Percentiles rank a stretch among this genome's conserved stretches.
Conservation (phyloP, 2,329 filamentous ascomycete genomes). For the Claviceps pusilla region DNA sequence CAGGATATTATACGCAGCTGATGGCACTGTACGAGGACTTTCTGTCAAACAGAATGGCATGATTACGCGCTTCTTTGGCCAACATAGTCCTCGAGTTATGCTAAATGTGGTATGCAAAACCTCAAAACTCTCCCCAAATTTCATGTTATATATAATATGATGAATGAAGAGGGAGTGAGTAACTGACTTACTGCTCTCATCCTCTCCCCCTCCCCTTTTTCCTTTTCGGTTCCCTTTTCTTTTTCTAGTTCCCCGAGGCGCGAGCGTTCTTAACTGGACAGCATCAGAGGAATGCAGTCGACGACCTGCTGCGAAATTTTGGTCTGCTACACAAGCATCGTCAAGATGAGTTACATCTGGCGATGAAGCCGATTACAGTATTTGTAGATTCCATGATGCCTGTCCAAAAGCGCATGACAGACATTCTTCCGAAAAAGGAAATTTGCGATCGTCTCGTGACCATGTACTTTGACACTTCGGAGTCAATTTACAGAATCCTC, state of each 20-base stretch:
- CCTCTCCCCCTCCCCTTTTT: no score
- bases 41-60: constrained; percentile 32
- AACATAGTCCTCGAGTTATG: constrained; percentile 36
- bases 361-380: constrained; percentile 36
- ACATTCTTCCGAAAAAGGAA: constrained; percentile 35
- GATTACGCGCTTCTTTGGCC: constrained; percentile 37
- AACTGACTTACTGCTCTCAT: not conserved
- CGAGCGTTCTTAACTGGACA: constrained; percentile 5
- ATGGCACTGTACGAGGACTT: constrained; percentile 33
- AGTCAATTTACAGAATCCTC: constrained; percentile 38
- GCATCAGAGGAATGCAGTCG: constrained; percentile 13
- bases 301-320: constrained; percentile 29
- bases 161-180: not conserved
- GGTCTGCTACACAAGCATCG: constrained; percentile 32
- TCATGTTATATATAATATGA: not conserved
- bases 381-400: constrained; percentile 46
- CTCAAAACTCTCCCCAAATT: not conserved
- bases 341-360: constrained; percentile 31
- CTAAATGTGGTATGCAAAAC: constrained; percentile 32
- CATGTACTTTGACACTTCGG: constrained; percentile 34
- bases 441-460: constrained; percentile 37
- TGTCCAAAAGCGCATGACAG: constrained; percentile 40
- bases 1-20: constrained; percentile 21
- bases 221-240: not conserved
- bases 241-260: constrained; percentile 5